Evolutionary conservation across 176 grass and related monocot genomes (phyloP), one percentile per base, ranked within the genome.

Genomic region (Olyra latifolia): DNA sequence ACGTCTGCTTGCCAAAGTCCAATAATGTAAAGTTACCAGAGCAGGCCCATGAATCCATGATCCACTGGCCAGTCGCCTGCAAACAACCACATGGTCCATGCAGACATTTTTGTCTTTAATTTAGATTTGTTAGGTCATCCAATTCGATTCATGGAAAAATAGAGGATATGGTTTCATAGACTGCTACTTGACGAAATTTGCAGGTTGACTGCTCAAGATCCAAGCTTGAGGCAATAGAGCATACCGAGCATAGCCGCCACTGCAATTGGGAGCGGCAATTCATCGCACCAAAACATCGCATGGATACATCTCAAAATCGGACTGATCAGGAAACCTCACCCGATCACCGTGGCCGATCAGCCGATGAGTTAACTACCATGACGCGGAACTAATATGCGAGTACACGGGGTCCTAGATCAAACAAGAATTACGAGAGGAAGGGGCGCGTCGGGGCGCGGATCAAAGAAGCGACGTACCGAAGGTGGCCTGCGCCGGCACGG

Each of bases 401-500:
- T 15, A 60, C 24, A 60, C 24, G 24, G 57, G 5, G 4, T 28
- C 24, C 57, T 60, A 27, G 23, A 59, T 27, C 11, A 27, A 59
- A 60, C 24, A 60, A 60, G 11, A 28, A 27, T 71, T 14, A 25
- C 19, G 1, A 38, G 12, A 52, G 22, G 13, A 74, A 32, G 41
- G 66, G n/a, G 29, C 42, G 28, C 17, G 30, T n/a, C n/a, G 41
- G 66, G 22, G 30, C 42, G 29, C 17, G 32, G 41, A 50, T 48
- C 14, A 14, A 32, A 42, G 15, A 69, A 56, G 46, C 22, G 35
- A 13, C 25, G 24, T 86, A 99, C 96, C 96, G 80, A 99, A 93
- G 70, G 96, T 90, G 56, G 90, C 87, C 72, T 95, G 90, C 59
- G 96, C 72, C 6, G 84, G 93, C 50, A 93, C 86, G 65, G 59